These are phyloP conservation scores for Raphidocelis subcapitata DNA, from an alignment of 139 green algal genomes.

Conservation along the genomic window DNA sequence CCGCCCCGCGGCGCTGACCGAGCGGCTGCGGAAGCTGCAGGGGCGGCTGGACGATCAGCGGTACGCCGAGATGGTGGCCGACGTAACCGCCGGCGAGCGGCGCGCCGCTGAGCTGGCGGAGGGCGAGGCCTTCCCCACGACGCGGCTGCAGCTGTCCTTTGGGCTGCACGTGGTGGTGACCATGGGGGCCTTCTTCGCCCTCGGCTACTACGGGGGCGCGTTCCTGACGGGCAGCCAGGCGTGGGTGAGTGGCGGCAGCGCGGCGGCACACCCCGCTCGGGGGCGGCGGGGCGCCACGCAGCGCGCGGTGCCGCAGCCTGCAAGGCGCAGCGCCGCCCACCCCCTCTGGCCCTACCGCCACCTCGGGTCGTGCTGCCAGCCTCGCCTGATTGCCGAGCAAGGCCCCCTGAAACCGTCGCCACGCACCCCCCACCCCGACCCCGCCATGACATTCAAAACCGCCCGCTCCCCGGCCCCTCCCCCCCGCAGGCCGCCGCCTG, in stretches of 20 bases:
- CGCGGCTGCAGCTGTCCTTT: constrained; percentile 69
- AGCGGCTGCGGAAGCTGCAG: constrained; percentile 46
- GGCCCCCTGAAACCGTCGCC: too few relatives aligned
- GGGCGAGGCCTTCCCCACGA: constrained; percentile 46
- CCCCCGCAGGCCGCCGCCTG: constrained; percentile 36
- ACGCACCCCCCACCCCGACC: neutral
- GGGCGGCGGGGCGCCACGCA: neutral
- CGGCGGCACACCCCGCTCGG: neutral
- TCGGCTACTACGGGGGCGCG: constrained; percentile 56
- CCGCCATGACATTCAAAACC: too few relatives aligned
- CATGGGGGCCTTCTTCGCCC: constrained; percentile 75
- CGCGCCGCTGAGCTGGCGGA: constrained; percentile 29
- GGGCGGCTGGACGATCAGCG: constrained; percentile 58
- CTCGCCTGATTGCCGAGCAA: too few relatives aligned
- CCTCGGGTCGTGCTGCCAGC: too few relatives aligned
- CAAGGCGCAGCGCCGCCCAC: neutral
- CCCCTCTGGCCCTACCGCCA: too few relatives aligned
- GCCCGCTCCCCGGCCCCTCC: too few relatives aligned
- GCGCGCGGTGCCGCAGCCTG: too few relatives aligned
- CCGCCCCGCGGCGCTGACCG: too few relatives aligned
- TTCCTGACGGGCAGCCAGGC: constrained; percentile 10
- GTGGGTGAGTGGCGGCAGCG: constrained; percentile 36
- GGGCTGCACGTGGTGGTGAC: constrained; percentile 76
- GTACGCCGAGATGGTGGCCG: constrained; percentile 51
- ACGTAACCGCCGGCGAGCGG: constrained; percentile 42